These are phyloP conservation scores for Rhinocladiella mackenziei DNA, from an alignment of 2,329 filamentous ascomycete genomes.

Conservation along the genomic window DNA sequence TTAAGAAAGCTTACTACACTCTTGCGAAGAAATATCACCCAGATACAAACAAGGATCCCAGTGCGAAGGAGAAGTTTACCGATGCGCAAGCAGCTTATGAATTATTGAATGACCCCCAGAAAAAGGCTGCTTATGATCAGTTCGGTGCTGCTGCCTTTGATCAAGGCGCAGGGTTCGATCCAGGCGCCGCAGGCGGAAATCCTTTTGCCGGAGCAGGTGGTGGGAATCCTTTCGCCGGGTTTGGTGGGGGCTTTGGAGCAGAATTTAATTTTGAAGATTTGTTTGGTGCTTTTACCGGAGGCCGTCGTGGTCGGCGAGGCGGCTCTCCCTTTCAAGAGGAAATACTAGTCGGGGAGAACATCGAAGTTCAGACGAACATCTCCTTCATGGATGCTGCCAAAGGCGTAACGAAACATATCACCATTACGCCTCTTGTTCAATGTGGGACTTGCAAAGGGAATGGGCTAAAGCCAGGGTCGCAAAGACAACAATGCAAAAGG, in stretches of 20 bases:
- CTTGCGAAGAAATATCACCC: conserved; percentile 97
- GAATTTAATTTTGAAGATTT: conserved; percentile 96
- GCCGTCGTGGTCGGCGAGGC: conserved; percentile 51
- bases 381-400: conserved; percentile 96
- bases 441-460: conserved; percentile 80
- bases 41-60: conserved; percentile 92
- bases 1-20: conserved; percentile 98
- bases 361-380: conserved; percentile 89
- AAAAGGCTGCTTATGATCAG: conserved; percentile 86
- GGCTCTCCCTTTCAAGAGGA: conserved; percentile 71
- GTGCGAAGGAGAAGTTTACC: conserved; percentile 90
- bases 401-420: conserved; percentile 82
- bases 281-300: conserved; percentile 77
- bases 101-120: conserved; percentile 84
- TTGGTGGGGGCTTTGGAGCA: conserved; percentile 63
- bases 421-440: conserved; percentile 72
- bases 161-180: conserved; percentile 70
- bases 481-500: conserved; percentile 67
- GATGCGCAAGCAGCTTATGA: conserved; percentile 95
- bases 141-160: conserved; percentile 78
- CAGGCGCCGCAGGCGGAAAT: conserved; percentile 57
- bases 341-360: conserved; percentile 87
- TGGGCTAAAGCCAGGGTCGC: conserved; percentile 76
- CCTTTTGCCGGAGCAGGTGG: conserved; percentile 58
- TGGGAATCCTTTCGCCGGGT: conserved; percentile 37